These are phyloP conservation scores for Cutaneotrichosporon sp. DNA, from an alignment of 1,284 basidiomycete species.

Conservation along the genomic window DNA sequence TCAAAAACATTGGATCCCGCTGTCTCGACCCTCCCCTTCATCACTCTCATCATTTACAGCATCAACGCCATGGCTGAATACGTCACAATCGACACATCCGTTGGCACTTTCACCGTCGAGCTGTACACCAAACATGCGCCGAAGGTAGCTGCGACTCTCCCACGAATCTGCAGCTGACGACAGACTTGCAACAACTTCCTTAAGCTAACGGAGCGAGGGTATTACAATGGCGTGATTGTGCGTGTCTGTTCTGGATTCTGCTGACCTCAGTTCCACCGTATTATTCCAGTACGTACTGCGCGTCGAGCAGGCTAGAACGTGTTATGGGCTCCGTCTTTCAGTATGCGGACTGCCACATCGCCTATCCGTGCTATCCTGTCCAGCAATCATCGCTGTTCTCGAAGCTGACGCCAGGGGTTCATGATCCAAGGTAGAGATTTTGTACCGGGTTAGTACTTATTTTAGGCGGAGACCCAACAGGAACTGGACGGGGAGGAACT, in stretches of 20 bases:
- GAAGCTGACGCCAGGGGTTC: slow-evolving; percentile 68
- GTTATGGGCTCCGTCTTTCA: too few relatives aligned
- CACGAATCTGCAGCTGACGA: slow-evolving; percentile 1
- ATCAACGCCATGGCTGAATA: slow-evolving; percentile 23
- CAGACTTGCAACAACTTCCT: slow-evolving; percentile 93
- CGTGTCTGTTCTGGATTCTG: not conserved
- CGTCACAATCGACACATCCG: slow-evolving; percentile 74
- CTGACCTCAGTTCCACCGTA: slow-evolving; percentile 65
- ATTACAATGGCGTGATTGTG: slow-evolving; percentile 70
- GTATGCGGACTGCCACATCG: not conserved
- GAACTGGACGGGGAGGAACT: slow-evolving; percentile 88
- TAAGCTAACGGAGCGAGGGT: slow-evolving; percentile 67
- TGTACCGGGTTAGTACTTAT: too few relatives aligned
- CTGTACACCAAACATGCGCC: slow-evolving; percentile 88
- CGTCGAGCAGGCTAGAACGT: too few relatives aligned
- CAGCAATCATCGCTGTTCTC: too few relatives aligned
- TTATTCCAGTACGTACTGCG: slow-evolving; percentile 63
- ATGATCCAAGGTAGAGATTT: slow-evolving; percentile 95
- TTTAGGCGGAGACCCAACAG: slow-evolving; percentile 92
- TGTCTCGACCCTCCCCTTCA: too few relatives aligned
- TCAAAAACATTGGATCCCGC: too few relatives aligned
- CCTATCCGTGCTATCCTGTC: not conserved
- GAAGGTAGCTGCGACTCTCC: slow-evolving; percentile 56
- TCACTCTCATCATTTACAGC: too few relatives aligned
- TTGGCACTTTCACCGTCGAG: slow-evolving; percentile 83